Evolutionary conservation across 306 rosid species (phyloP).

Genomic region (Lithocarpus polystachyus): DNA sequence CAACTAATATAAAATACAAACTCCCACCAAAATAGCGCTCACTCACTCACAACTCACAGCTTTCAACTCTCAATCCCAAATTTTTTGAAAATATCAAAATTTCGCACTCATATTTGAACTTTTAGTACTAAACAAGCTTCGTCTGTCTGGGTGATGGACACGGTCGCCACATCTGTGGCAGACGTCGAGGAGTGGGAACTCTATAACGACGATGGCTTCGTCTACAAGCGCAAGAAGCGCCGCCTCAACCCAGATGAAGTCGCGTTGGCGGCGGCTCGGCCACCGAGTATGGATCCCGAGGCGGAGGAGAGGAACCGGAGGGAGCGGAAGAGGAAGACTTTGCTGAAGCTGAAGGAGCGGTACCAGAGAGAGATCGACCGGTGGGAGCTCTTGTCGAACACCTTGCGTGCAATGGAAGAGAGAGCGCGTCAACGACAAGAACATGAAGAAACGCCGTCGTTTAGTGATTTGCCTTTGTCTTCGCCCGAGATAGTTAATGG

Average conservation of each 20-base stretch:
- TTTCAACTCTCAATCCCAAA: background rate
- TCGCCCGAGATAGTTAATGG: conserved; percentile 23
- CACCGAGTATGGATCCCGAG: conserved; percentile 16
- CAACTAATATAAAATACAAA: background rate
- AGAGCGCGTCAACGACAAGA: conserved; percentile 17
- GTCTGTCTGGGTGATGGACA: conserved; percentile 31
- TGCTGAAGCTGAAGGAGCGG: conserved; percentile 48
- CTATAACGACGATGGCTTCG: conserved; percentile 69
- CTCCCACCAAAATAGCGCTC: background rate
- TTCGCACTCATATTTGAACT: conserved; percentile 7
- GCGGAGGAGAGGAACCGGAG: conserved; percentile 33
- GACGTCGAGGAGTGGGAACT: conserved; percentile 61
- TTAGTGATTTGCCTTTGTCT: conserved; percentile 17
- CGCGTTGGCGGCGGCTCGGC: background rate
- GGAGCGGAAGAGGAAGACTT: conserved; percentile 52
- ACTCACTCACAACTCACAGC: background rate
- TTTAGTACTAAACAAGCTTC: background rate
- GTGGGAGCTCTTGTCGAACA: conserved; percentile 60
- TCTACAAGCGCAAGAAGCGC: conserved; percentile 68
- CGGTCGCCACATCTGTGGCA: conserved; percentile 20
- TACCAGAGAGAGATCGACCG: conserved; percentile 54
- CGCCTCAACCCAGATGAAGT: conserved; percentile 21
- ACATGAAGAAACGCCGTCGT: conserved; percentile 25
- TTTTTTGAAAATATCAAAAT: background rate
- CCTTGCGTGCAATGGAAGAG: conserved; percentile 47